phyloP scores from a whole-genome alignment of 1,139 yeast species.

The Arxiozyma telluris region DNA sequence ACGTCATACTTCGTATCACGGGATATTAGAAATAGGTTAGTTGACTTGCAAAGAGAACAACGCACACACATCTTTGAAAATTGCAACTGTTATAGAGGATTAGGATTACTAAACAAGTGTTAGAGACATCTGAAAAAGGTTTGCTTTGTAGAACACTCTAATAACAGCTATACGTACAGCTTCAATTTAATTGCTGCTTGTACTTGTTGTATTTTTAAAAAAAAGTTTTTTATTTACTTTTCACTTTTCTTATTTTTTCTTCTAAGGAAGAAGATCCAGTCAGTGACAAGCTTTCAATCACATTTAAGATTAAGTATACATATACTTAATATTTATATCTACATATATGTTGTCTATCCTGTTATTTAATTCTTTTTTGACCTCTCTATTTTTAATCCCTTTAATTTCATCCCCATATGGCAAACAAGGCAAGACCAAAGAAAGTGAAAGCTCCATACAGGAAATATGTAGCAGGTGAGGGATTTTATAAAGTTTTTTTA shows the following conservation, averaged over 20 bases:
- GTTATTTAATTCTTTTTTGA: too few relatives aligned
- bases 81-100: too few relatives aligned
- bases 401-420: conserved; percentile 41
- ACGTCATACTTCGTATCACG: background rate
- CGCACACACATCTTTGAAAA: too few relatives aligned
- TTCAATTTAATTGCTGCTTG: background rate
- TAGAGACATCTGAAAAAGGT: too few relatives aligned
- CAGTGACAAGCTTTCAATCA: background rate
- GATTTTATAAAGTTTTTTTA: conserved; percentile 20
- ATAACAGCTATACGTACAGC: too few relatives aligned
- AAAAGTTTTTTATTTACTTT: too few relatives aligned
- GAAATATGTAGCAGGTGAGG: conserved; percentile 62
- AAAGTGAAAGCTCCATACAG: conserved; percentile 69
- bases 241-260: background rate
- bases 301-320: background rate
- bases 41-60: too few relatives aligned
- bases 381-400: background rate
- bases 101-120: too few relatives aligned
- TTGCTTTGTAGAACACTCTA: too few relatives aligned
- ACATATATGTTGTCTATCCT: background rate
- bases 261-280: background rate
- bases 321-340: background rate
- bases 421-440: conserved; percentile 79
- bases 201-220: background rate
- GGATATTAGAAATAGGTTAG: background rate